Base-by-base conservation (phyloP, 306 rosid species). In the Trifolium dubium region DNA sequence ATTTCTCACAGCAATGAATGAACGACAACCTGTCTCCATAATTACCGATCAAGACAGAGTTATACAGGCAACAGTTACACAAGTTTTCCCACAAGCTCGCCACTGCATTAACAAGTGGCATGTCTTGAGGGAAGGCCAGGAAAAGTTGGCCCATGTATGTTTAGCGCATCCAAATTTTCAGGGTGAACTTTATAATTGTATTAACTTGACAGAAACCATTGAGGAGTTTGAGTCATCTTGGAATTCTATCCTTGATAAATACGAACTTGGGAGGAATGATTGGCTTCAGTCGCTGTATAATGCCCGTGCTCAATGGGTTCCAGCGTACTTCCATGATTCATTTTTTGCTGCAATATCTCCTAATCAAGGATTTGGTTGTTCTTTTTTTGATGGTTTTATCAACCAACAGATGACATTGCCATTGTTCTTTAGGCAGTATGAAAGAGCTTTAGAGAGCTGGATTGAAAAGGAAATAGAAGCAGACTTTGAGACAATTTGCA, bases 161-260 rank as follows among this genome's bases (percentile, higher is more conserved):
- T 88, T 69, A 32, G 73, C 77, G 8, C 84, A 92, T 85, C 98
- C 97, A 39, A 83, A 70, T 81, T 90, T 92, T 83, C 97, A 92
- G 78, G 82, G 75, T 69, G 98, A 92, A 71, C 91, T 92, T 73
- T 92, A 92, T 82, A 92, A 89, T 51, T 92, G 97, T 79, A 92
- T 92, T 80, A 92, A 90, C 82, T 70, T 90, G 82, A 92, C 97
- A 50, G 97, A 92, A 89, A 92, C 98, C 72, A 86, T 88, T 28
- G 98, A 92, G 78, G 98, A 92, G 83, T 92, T 92, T 82, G 98
- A 92, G 69, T 86, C 90, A 73, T 86, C 91, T 43, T 92, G 98
- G 98, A 84, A 71, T 85, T 82, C 78, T 72, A 81, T 90, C 75
- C 77, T 92, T 77, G 95, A 90, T 77, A 92, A 87, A 85, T 92